phyloP scores from a whole-genome alignment of 306 rosid genomes.

The Cucurbita argyrosperma region DNA sequence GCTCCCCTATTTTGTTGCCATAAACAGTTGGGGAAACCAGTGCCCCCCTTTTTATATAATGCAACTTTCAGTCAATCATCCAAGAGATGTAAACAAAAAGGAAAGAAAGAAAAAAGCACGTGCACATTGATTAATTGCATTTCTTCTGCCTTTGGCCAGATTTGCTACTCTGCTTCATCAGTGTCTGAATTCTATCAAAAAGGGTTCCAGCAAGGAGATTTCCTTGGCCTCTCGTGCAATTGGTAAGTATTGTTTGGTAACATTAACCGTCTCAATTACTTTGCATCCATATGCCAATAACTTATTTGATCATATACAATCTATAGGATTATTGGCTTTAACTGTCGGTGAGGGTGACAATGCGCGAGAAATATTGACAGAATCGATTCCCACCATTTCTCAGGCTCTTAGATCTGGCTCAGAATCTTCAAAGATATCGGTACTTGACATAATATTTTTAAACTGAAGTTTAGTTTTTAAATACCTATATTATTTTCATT shows the following conservation, averaged over 20 bases:
- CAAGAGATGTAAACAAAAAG: background rate
- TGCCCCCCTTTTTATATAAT: background rate
- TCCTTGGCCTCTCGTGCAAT: slow-evolving; percentile 64
- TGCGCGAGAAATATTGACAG: slow-evolving; percentile 63
- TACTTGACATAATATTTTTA: slow-evolving; percentile 14
- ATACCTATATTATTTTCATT: background rate
- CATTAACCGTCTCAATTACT: background rate
- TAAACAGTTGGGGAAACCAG: background rate
- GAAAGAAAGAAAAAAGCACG: too few relatives aligned
- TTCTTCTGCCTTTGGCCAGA: slow-evolving; percentile 21
- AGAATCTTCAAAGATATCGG: slow-evolving; percentile 42
- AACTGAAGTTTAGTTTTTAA: background rate
- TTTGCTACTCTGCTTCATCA: slow-evolving; percentile 82
- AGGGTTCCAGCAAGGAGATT: slow-evolving; percentile 66
- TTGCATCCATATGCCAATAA: background rate
- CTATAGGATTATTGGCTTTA: slow-evolving; percentile 62
- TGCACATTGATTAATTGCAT: background rate
- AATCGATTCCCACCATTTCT: slow-evolving; percentile 34
- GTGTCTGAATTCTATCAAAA: slow-evolving; percentile 64
- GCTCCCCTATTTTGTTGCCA: background rate
- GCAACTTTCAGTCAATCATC: background rate
- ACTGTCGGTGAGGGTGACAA: slow-evolving; percentile 70
- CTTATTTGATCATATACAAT: background rate
- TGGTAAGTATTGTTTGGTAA: slow-evolving; percentile 32
- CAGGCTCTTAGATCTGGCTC: slow-evolving; percentile 48